These are phyloP conservation scores for Kurtzmaniella quercitrusa DNA, from an alignment of 1,139 yeast species.

Conservation along the genomic window DNA sequence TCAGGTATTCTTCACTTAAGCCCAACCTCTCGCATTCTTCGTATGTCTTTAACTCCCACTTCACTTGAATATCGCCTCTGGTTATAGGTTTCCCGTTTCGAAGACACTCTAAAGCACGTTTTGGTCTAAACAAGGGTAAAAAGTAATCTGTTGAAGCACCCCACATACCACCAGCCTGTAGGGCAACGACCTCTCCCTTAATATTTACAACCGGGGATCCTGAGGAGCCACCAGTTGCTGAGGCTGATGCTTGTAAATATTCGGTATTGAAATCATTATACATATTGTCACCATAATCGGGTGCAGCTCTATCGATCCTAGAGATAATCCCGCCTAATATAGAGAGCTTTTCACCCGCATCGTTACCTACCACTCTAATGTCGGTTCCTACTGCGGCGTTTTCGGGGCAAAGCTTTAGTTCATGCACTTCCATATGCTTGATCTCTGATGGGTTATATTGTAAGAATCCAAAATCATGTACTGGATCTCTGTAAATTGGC, in stretches of 20 bases:
- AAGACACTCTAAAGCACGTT: conserved; percentile 73
- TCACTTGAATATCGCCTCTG: conserved; percentile 83
- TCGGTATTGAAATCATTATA: conserved; percentile 95
- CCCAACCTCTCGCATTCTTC: conserved; percentile 91
- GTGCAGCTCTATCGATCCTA: conserved; percentile 89
- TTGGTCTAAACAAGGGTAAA: conserved; percentile 78
- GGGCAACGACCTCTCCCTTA: conserved; percentile 83
- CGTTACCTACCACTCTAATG: conserved; percentile 92
- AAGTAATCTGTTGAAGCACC: conserved; percentile 93
- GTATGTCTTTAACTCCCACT: conserved; percentile 82
- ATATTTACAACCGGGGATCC: conserved; percentile 94
- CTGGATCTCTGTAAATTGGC: conserved; percentile 81
- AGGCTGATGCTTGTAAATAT: conserved; percentile 94
- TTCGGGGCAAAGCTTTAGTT: conserved; percentile 71
- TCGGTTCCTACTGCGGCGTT: conserved; percentile 86
- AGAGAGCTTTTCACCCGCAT: conserved; percentile 90
- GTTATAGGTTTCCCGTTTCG: conserved; percentile 59
- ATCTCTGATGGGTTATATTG: conserved; percentile 69
- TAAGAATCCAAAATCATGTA: conserved; percentile 81
- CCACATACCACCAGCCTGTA: conserved; percentile 92
- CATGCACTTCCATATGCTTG: conserved; percentile 68
- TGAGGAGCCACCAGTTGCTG: conserved; percentile 93
- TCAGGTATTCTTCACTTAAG: conserved; percentile 70
- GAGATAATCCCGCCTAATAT: conserved; percentile 88
- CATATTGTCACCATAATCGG: conserved; percentile 86